phyloP scores from a whole-genome alignment of 495 filamentous ascomycete genomes.

The Penicillium cataractarum region DNA sequence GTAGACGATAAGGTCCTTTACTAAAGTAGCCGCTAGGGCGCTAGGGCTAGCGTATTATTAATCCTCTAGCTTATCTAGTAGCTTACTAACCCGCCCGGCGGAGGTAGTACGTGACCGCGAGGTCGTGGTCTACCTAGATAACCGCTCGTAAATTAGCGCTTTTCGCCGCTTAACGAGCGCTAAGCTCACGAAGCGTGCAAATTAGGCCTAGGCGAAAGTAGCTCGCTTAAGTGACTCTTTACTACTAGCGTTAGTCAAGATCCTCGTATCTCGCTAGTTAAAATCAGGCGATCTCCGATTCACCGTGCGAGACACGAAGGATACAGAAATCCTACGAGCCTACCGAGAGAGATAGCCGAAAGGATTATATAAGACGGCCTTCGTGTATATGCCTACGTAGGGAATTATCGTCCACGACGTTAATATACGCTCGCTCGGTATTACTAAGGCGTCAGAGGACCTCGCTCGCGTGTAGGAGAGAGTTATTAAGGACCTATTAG shows the following conservation, averaged over 20 bases:
- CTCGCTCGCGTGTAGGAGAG: too few relatives aligned
- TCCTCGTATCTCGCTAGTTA: not conserved
- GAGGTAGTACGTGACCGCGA: not conserved
- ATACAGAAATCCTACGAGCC: not conserved
- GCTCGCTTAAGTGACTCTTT: not conserved
- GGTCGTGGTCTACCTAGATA: not conserved
- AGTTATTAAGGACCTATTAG: too few relatives aligned
- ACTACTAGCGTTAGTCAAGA: not conserved
- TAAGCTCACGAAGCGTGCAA: not conserved
- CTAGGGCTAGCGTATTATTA: not conserved
- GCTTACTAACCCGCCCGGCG: not conserved
- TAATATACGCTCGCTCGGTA: too few relatives aligned
- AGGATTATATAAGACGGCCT: not conserved
- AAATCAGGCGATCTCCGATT: slow-evolving; percentile 6
- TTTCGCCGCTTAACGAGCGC: not conserved
- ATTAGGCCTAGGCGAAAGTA: not conserved
- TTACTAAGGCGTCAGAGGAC: too few relatives aligned
- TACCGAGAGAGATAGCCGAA: not conserved
- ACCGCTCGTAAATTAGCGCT: not conserved
- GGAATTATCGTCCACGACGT: not conserved
- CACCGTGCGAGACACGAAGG: not conserved
- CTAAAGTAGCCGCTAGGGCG: not conserved
- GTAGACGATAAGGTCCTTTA: not conserved
- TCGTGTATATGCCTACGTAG: not conserved
- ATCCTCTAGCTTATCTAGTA: not conserved